phyloP scores from a whole-genome alignment of 129 eudicot genomes.

The Artemisia argyi region DNA sequence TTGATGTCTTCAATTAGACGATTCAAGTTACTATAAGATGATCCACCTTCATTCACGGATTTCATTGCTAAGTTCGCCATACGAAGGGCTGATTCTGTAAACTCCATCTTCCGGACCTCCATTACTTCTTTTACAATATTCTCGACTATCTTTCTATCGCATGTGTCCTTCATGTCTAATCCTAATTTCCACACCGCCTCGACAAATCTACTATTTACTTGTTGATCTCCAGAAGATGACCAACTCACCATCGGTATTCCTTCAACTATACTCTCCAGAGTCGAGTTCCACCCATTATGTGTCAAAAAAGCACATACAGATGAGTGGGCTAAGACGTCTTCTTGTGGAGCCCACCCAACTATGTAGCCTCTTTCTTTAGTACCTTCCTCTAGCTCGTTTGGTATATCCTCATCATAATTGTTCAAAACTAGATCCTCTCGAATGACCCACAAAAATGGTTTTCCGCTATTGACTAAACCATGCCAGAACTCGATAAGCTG shows the following conservation, averaged over 20 bases:
- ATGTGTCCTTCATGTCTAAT: constrained; percentile 60
- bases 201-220: constrained; percentile 33
- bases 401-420: constrained; percentile 8
- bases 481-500: constrained; percentile 56
- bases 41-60: constrained; percentile 49
- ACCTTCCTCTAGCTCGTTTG: constrained; percentile 12
- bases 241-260: constrained; percentile 40
- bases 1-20: constrained; percentile 57
- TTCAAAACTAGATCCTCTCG: constrained; percentile 33
- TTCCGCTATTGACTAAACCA: constrained; percentile 52
- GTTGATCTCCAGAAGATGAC: constrained; percentile 31
- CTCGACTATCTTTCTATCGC: constrained; percentile 39
- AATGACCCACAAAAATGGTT: constrained; percentile 51
- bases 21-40: constrained; percentile 46
- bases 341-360: constrained; percentile 53
- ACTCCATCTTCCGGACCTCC: constrained; percentile 42
- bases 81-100: neutral
- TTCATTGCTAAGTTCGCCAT: constrained; percentile 32
- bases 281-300: constrained; percentile 56
- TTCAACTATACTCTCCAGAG: constrained; percentile 36
- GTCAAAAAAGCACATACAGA: constrained; percentile 48
- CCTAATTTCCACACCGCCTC: constrained; percentile 47
- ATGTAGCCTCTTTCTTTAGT: constrained; percentile 35
- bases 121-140: constrained; percentile 40
- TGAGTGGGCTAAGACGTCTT: constrained; percentile 38